A percentile compares a stretch with the other conserved stretches of the same genome.
These are phyloP conservation scores for Coniella lustricola DNA, from an alignment of 2,329 filamentous ascomycete species.

Conservation along the genomic window DNA sequence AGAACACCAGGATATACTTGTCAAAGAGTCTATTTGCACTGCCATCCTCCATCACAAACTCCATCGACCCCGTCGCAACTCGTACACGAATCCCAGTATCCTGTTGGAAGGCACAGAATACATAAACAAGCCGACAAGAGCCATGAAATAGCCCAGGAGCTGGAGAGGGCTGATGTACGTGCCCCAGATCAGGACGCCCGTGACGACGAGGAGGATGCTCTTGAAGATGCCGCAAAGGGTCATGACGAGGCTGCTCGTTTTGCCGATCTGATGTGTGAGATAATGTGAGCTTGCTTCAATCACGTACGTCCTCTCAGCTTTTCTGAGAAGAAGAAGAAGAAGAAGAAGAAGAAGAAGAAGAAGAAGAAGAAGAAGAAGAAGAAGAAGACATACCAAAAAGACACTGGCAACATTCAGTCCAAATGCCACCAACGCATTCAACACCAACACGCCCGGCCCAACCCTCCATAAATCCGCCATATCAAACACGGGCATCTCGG, in stretches of 20 bases:
- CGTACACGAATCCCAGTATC: conserved; percentile 14
- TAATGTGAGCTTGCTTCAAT: too few species aligned
- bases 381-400: conserved; percentile 61
- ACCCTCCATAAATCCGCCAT: conserved; percentile 58
- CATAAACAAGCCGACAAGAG: conserved; percentile 44
- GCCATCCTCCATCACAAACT: background rate
- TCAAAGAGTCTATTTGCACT: too few species aligned
- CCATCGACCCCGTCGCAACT: background rate
- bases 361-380: too few species aligned
- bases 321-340: too few species aligned
- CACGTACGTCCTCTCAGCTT: too few species aligned
- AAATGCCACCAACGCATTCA: conserved; percentile 75
- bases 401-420: conserved; percentile 76
- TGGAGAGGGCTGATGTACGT: conserved; percentile 66
- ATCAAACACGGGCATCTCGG: conserved; percentile 61
- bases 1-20: too few species aligned
- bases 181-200: conserved; percentile 71
- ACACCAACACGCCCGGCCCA: conserved; percentile 53
- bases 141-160: conserved; percentile 70
- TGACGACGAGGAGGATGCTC: conserved; percentile 73
- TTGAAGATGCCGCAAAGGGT: conserved; percentile 82
- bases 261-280: conserved; percentile 60
- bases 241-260: conserved; percentile 79
- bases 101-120: conserved; percentile 39
- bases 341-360: background rate